These are phyloP conservation scores for Bothriochloa decipiens DNA, from an alignment of 176 grass and related monocot species.

Conservation along the genomic window DNA sequence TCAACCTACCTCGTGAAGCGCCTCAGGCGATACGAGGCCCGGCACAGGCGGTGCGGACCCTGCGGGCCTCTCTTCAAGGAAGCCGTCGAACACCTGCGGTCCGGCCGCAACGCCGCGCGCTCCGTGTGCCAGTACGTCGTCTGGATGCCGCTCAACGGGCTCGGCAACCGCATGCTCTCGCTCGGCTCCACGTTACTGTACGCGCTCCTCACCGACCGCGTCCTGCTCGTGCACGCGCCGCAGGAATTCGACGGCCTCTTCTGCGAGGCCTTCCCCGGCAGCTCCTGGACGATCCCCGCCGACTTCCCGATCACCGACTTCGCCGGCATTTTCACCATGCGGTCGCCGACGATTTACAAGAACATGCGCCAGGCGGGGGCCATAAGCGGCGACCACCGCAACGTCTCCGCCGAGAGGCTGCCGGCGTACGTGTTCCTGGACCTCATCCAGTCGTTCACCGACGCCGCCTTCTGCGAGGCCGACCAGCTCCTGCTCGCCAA, in stretches of 20 bases:
- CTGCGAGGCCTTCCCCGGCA: constrained; percentile 79
- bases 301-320: constrained; percentile 70
- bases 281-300: constrained; percentile 62
- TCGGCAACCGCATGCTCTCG: constrained; percentile 76
- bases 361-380: constrained; percentile 44
- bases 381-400: constrained; percentile 10
- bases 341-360: constrained; percentile 54
- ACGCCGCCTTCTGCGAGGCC: constrained; percentile 68
- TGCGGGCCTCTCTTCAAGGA: constrained; percentile 41
- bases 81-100: constrained; percentile 59
- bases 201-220: constrained; percentile 76
- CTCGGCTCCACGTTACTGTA: constrained; percentile 76
- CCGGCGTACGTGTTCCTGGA: constrained; percentile 62
- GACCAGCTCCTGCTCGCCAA: constrained; percentile 60
- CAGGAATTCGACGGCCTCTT: constrained; percentile 58
- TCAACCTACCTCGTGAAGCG: constrained; percentile 54
- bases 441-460: constrained; percentile 54
- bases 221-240: constrained; percentile 55
- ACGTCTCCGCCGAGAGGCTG: constrained; percentile 34
- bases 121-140: constrained; percentile 67
- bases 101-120: constrained; percentile 42
- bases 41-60: constrained; percentile 67
- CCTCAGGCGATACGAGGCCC: constrained; percentile 68
- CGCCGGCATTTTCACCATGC: constrained; percentile 39
- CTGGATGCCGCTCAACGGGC: constrained; percentile 64